Evolutionary conservation across 164 flowering plant genomes (phyloP).

Genomic region (Annona squamosa): DNA sequence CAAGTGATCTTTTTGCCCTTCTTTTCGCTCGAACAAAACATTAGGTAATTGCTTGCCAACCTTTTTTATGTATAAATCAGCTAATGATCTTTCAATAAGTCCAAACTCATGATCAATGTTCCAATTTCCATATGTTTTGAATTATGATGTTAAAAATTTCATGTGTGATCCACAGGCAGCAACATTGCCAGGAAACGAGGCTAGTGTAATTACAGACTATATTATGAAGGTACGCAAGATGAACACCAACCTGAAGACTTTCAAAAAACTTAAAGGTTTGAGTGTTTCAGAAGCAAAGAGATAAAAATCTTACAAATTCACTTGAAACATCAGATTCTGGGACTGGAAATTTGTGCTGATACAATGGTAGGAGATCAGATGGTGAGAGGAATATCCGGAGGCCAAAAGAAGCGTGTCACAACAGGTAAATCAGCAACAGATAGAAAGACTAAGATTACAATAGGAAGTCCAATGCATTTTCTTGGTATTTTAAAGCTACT

Average conservation of each 20-base stretch:
- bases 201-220: conserved; percentile 29
- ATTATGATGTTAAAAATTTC: background rate
- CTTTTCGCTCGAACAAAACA: no score
- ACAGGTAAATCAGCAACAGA: conserved; percentile 14
- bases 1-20: no score
- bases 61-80: no score
- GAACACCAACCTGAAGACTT: no score
- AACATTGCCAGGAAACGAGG: conserved; percentile 37
- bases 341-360: conserved; percentile 27
- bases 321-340: conserved; percentile 18
- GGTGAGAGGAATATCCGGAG: conserved; percentile 28
- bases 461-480: background rate
- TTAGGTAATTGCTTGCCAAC: no score
- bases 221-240: conserved; percentile 20
- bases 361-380: conserved; percentile 27
- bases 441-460: background rate
- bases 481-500: background rate
- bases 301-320: background rate
- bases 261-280: no score
- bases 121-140: no score
- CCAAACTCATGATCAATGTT: no score
- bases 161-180: conserved; percentile 40
- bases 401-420: conserved; percentile 28
- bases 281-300: background rate
- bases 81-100: no score